Base-by-base conservation (phyloP, 768 basidiomycete species). In the Tricholoma sp. region DNA sequence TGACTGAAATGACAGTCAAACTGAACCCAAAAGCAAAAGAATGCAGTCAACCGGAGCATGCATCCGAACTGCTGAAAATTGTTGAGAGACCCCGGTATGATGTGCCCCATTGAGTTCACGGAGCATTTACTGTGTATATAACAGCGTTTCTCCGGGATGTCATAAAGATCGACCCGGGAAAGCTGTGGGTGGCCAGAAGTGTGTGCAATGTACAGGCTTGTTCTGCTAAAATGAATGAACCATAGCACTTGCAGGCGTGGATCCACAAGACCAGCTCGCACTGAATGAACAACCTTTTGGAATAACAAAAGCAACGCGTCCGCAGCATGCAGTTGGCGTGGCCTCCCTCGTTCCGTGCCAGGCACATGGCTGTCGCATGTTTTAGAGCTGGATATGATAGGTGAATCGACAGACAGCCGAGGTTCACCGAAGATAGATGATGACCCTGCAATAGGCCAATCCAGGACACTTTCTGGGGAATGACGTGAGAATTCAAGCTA, bases 321-420 rank as follows among this genome's bases (percentile, higher is more conserved):
- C 52, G 52, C 52, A 54, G 52, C 52, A 54, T 54, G 52, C 16
- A 31, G 16, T 27, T 27, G 37, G 43, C 22, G 31, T 54, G 39
- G 24, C 37, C 16, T 14, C 22, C 18, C 39, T 31, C 52, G 27
- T 5, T 53, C 43, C 39, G 18, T 21, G 18, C 24, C 22, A 43
- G 52, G 24, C 52, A 54, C 52, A 54, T 19, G 9, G 7, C 29
- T 16, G 39, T 27, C 52, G 37, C 22, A 39, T 53, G 52, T 54
- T 41, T 41, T 52, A 37, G 32, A 9, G 31, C 32, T 21, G 31
- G 32, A 34, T 10, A 52, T 34, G 31, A 21, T 12, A 4, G 37
- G 7, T 24, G 41, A 29, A 53, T n/a, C n/a, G n/a, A n/a, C n/a
- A n/a, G n/a, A n/a, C n/a, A n/a, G n/a, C n/a, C n/a, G n/a, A n/a